Evolutionary conservation across 2,329 filamentous ascomycete genomes (phyloP).

Genomic region (Fusarium chlamydosporum): DNA sequence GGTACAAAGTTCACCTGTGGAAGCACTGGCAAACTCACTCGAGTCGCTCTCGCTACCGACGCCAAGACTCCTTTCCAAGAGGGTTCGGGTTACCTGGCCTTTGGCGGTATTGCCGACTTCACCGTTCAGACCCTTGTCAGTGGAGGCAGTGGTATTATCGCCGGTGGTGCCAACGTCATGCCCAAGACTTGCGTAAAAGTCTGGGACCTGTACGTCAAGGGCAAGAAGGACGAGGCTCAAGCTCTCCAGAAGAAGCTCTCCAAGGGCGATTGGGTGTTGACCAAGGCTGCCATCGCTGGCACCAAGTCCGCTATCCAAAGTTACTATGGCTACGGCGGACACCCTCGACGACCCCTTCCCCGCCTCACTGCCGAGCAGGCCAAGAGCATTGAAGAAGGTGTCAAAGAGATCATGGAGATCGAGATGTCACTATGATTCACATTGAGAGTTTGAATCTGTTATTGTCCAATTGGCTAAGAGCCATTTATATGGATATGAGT

Average conservation of each 20-base stretch:
- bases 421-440: conserved; percentile 65
- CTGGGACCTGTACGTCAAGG: conserved; percentile 81
- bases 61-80: conserved; percentile 75
- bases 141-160: conserved; percentile 87
- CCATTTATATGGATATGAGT: conserved; percentile 20
- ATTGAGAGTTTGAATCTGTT: background rate
- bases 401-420: conserved; percentile 75
- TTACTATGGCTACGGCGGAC: conserved; percentile 85
- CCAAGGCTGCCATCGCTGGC: conserved; percentile 86
- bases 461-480: conserved; percentile 1
- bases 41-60: conserved; percentile 79
- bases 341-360: conserved; percentile 80
- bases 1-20: conserved; percentile 94
- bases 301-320: conserved; percentile 86
- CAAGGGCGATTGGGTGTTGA: conserved; percentile 85
- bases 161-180: conserved; percentile 86
- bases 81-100: conserved; percentile 82
- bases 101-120: conserved; percentile 90
- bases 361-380: conserved; percentile 71
- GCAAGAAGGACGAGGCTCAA: conserved; percentile 81
- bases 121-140: conserved; percentile 84
- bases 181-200: conserved; percentile 85
- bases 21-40: conserved; percentile 89
- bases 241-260: conserved; percentile 82
- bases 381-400: conserved; percentile 67